Evolutionary conservation across 2,329 filamentous ascomycete genomes (phyloP).

Genomic region (Coleophoma cylindrospora): DNA sequence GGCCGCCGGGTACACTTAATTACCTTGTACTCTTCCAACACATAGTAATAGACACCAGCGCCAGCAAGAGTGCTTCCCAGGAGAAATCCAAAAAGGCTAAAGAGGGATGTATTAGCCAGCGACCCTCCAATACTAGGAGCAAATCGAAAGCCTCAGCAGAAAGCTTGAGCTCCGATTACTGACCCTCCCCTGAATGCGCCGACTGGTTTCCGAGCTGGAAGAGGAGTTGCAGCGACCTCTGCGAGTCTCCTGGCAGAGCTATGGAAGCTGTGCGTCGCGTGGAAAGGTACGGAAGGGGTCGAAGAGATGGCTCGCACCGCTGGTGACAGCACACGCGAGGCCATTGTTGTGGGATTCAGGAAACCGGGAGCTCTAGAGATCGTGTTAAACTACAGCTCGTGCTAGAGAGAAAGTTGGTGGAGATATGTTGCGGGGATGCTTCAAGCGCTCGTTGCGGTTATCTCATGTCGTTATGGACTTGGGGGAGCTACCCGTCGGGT

Average conservation of each 20-base stretch:
- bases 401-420: too few species aligned
- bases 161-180: conserved; percentile 28
- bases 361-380: neutral
- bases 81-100: conserved; percentile 86
- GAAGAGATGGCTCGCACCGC: conserved; percentile 28
- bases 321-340: conserved; percentile 34
- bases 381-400: neutral
- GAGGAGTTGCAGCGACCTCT: conserved; percentile 28
- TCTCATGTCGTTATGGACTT: too few species aligned
- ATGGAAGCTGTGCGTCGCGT: conserved; percentile 26
- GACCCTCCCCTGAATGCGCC: conserved; percentile 70
- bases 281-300: conserved; percentile 18
- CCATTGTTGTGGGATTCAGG: conserved; percentile 29
- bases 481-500: too few species aligned
- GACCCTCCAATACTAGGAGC: neutral
- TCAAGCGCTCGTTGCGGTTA: too few species aligned
- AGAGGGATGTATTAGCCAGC: neutral
- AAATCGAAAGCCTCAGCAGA: neutral
- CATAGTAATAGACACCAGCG: conserved; percentile 82
- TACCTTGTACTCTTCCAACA: conserved; percentile 87
- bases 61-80: conserved; percentile 77
- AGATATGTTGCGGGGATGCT: too few species aligned
- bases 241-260: conserved; percentile 31
- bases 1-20: conserved; percentile 50
- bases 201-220: conserved; percentile 59